Evolutionary conservation across 2,329 filamentous ascomycete species (phyloP).

Genomic region (Cordyceps fumosorosea): DNA sequence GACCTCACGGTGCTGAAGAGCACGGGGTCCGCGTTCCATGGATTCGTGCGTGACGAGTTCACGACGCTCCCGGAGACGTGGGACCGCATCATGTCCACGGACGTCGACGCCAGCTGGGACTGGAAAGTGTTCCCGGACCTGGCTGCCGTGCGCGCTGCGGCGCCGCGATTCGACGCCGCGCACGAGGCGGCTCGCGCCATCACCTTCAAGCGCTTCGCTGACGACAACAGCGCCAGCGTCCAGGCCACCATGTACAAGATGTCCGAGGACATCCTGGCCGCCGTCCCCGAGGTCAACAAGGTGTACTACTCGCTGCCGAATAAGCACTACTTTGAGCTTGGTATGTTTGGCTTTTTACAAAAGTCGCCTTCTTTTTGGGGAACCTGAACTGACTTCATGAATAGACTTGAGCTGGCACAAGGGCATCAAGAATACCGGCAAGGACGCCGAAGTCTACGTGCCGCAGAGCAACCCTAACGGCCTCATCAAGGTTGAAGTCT

Average conservation of each 20-base stretch:
- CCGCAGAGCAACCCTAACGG: slow-evolving; percentile 92
- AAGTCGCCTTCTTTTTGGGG: not conserved
- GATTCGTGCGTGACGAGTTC: slow-evolving; percentile 88
- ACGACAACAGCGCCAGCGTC: slow-evolving; percentile 85
- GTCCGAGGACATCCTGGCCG: slow-evolving; percentile 76
- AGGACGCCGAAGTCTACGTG: slow-evolving; percentile 90
- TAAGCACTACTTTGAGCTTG: slow-evolving; percentile 98
- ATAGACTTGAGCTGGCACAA: slow-evolving; percentile 95
- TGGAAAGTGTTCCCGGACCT: slow-evolving; percentile 69
- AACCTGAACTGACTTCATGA: slow-evolving; percentile 15
- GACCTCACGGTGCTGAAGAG: slow-evolving; percentile 89
- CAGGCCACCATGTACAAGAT: slow-evolving; percentile 99
- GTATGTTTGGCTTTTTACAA: slow-evolving; percentile 40
- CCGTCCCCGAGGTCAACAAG: slow-evolving; percentile 61
- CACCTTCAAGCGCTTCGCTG: slow-evolving; percentile 86
- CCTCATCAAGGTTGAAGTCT: slow-evolving; percentile 88
- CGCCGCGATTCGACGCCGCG: slow-evolving; percentile 67
- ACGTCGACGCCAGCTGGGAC: slow-evolving; percentile 79
- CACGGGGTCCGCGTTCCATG: slow-evolving; percentile 92
- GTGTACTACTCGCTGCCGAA: slow-evolving; percentile 87
- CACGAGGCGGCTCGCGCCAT: slow-evolving; percentile 73
- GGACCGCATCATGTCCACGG: slow-evolving; percentile 93
- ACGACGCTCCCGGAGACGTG: slow-evolving; percentile 85
- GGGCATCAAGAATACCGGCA: slow-evolving; percentile 87
- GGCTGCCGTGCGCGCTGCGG: slow-evolving; percentile 57